These are phyloP conservation scores for Sclerotinia nivalis DNA, from an alignment of 2,329 filamentous ascomycete species.

Conservation along the genomic window DNA sequence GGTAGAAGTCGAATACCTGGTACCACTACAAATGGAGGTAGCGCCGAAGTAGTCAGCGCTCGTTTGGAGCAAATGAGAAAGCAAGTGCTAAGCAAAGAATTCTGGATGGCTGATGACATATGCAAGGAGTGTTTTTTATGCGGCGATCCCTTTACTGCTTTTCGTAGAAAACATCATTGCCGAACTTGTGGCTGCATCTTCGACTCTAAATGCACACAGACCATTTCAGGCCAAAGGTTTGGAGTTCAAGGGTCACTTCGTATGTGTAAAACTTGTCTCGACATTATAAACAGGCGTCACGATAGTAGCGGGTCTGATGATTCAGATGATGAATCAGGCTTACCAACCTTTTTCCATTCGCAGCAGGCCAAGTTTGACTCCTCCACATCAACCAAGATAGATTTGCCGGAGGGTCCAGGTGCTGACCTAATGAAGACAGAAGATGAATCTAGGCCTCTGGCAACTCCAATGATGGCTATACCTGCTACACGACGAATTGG, in stretches of 20 bases:
- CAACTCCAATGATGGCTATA: slow-evolving; percentile 72
- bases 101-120: slow-evolving; percentile 99
- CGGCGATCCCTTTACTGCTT: slow-evolving; percentile 86
- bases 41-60: slow-evolving; percentile 59
- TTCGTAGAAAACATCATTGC: slow-evolving; percentile 95
- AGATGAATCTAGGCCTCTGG: slow-evolving; percentile 53
- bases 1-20: slow-evolving; percentile 55
- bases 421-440: slow-evolving; percentile 41
- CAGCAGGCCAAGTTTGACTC: slow-evolving; percentile 51
- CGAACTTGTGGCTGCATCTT: slow-evolving; percentile 97
- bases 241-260: slow-evolving; percentile 81
- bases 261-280: slow-evolving; percentile 90
- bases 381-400: slow-evolving; percentile 43
- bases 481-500: slow-evolving; percentile 64
- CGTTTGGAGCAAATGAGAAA: slow-evolving; percentile 73
- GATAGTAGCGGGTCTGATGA: slow-evolving; percentile 87
- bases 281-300: slow-evolving; percentile 85
- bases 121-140: slow-evolving; percentile 97
- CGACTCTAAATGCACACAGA: slow-evolving; percentile 90
- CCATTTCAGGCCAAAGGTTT: slow-evolving; percentile 85
- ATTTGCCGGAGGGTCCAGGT: slow-evolving; percentile 44
- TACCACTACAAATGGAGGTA: slow-evolving; percentile 57
- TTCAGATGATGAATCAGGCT: slow-evolving; percentile 73
- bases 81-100: slow-evolving; percentile 89
- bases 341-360: slow-evolving; percentile 62